Percentiles rank a stretch among this genome's conserved stretches.
Conservation (phyloP, 768 basidiomycete genomes). For the Lactifluus pinguis region DNA sequence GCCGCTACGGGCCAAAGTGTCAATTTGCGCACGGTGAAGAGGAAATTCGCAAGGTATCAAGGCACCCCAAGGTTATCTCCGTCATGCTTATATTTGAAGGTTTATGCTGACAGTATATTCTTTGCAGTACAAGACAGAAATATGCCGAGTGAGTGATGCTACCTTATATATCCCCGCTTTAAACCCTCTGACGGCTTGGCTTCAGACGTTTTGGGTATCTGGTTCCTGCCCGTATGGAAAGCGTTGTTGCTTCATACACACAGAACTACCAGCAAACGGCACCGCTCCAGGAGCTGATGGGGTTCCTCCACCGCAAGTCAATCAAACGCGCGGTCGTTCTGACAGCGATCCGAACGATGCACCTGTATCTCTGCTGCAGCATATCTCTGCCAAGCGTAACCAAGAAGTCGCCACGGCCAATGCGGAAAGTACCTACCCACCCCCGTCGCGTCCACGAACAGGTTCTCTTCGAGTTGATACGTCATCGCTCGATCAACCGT, state of each 20-base stretch:
- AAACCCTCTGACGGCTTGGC: slow-evolving; percentile 14
- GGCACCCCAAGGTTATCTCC: slow-evolving; percentile 74
- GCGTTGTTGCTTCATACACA: slow-evolving; percentile 90
- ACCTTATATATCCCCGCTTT: not conserved
- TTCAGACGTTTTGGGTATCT: slow-evolving; percentile 86
- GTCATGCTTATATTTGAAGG: not conserved
- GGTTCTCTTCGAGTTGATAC: too few species aligned
- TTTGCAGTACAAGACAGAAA: slow-evolving; percentile 83
- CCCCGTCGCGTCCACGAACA: too few species aligned
- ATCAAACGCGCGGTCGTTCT: slow-evolving; percentile 33
- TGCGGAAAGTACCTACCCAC: too few species aligned
- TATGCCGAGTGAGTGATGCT: slow-evolving; percentile 60
- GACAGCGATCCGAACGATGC: slow-evolving; percentile 40
- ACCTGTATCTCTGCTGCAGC: too few species aligned
- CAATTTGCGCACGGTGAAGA: slow-evolving; percentile 93
- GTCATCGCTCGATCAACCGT: too few species aligned
- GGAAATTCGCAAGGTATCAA: slow-evolving; percentile 71
- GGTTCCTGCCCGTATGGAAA: slow-evolving; percentile 91
- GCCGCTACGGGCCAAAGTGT: slow-evolving; percentile 81
- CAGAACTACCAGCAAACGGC: slow-evolving; percentile 62
- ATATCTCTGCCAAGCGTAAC: too few species aligned
- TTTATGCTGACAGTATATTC: slow-evolving; percentile 4
- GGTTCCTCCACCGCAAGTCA: slow-evolving; percentile 40
- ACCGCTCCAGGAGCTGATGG: slow-evolving; percentile 45
- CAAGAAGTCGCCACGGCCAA: too few species aligned